Evolutionary conservation across 2,329 filamentous ascomycete genomes (phyloP).

Genomic region (Xylariaceae sp.): DNA sequence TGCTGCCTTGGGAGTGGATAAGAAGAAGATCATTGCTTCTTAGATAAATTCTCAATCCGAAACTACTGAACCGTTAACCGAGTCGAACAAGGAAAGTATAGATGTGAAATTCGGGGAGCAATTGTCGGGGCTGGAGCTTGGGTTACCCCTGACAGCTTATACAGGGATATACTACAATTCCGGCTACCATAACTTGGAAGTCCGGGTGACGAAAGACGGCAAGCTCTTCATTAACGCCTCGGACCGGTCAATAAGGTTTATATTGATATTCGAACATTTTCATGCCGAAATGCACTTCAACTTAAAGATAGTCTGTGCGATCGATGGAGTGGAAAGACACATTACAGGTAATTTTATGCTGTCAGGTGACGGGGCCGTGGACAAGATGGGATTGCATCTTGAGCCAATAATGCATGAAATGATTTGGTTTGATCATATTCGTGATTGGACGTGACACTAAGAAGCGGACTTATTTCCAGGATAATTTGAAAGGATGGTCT

Average conservation of each 20-base stretch:
- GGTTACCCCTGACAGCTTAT: constrained; percentile 19
- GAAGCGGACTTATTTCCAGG: no score
- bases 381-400: constrained; percentile 18
- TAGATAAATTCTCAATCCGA: no score
- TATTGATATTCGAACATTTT: constrained; percentile 20
- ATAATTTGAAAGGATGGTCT: no score
- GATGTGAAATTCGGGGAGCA: constrained; percentile 10
- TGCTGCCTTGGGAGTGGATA: no score
- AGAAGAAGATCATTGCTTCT: no score
- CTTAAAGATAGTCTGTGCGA: constrained; percentile 3
- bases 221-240: constrained; percentile 23
- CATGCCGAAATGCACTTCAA: no score
- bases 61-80: background rate
- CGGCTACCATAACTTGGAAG: constrained; percentile 18
- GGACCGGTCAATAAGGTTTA: constrained; percentile 18
- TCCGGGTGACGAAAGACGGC: constrained; percentile 17
- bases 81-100: background rate
- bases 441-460: no score
- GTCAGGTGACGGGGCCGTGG: constrained; percentile 11
- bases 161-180: constrained; percentile 21
- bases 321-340: background rate
- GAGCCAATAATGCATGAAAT: no score
- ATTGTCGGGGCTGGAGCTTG: no score
- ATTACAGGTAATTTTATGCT: constrained; percentile 18
- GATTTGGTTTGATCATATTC: no score